A percentile compares a stretch with the other conserved stretches of the same genome.
Conservation (phyloP, 1,139 yeast genomes). For the Scheffersomyces quercinus region DNA sequence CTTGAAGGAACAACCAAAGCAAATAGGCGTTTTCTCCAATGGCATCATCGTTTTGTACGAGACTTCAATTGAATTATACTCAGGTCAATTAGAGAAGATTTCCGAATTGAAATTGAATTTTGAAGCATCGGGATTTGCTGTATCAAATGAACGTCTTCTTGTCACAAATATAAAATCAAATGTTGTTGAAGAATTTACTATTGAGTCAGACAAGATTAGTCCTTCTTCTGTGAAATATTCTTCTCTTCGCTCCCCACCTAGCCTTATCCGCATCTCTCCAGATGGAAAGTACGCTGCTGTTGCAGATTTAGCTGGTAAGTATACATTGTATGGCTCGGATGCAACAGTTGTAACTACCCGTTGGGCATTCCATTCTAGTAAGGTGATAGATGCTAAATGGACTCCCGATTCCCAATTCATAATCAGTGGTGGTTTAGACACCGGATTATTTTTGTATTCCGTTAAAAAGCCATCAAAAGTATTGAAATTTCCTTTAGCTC, state of each 20-base stretch:
- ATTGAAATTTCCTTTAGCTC: constrained; percentile 74
- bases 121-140: constrained; percentile 42
- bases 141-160: constrained; percentile 40
- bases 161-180: constrained; percentile 51
- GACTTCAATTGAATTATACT: constrained; percentile 37
- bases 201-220: constrained; percentile 14
- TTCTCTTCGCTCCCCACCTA: constrained; percentile 61
- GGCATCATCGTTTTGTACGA: constrained; percentile 51
- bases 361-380: constrained; percentile 94
- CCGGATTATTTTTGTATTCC: constrained; percentile 77
- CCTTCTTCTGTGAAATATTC: constrained; percentile 29
- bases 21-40: constrained; percentile 34
- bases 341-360: constrained; percentile 72
- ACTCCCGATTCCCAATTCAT: constrained; percentile 68
- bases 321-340: constrained; percentile 63
- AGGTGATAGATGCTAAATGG: constrained; percentile 79
- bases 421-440: constrained; percentile 81
- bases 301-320: constrained; percentile 87
- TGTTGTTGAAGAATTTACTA: constrained; percentile 29
- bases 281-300: constrained; percentile 70
- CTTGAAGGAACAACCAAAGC: constrained; percentile 67
- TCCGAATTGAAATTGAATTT: constrained; percentile 29
- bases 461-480: constrained; percentile 77
- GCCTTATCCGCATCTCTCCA: constrained; percentile 69
- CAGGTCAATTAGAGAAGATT: constrained; percentile 16